A percentile compares a stretch with the other conserved stretches of the same genome.
Evolutionary conservation across 495 filamentous ascomycete species (phyloP).

Genomic region (Talaromyces liani): DNA sequence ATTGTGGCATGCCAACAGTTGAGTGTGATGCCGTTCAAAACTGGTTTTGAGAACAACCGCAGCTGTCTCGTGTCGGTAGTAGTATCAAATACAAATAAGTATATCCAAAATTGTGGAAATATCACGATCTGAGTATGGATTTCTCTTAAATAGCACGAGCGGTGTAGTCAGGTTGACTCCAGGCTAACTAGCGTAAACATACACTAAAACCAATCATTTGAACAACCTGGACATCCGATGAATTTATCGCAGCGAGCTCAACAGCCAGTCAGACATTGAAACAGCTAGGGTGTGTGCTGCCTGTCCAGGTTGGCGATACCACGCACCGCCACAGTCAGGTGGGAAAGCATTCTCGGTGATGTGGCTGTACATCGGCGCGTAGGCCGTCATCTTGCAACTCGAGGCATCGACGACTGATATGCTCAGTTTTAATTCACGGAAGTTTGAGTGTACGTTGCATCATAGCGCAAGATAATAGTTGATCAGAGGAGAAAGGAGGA

Average conservation of each 20-base stretch:
- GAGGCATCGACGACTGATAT: not conserved
- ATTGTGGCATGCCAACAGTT: conserved; percentile 55
- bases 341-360: not conserved
- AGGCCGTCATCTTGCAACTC: not conserved
- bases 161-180: not conserved
- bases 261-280: not conserved
- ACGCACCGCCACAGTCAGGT: conserved; percentile 2
- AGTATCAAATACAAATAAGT: not conserved
- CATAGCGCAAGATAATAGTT: not conserved
- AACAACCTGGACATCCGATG: not conserved
- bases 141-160: not conserved
- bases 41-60: not conserved
- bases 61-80: not conserved
- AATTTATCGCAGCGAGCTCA: not conserved
- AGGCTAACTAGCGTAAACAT: not conserved
- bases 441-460: not conserved
- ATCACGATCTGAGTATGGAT: not conserved
- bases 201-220: not conserved
- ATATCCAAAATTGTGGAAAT: not conserved
- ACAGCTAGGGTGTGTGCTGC: conserved; percentile 2
- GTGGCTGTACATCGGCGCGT: conserved; percentile 3
- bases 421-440: not conserved
- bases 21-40: not conserved
- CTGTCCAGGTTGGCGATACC: not conserved
- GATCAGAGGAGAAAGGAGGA: not conserved